phyloP scores from a whole-genome alignment of 768 basidiomycete genomes.

The Nevesoporus exiguus region DNA sequence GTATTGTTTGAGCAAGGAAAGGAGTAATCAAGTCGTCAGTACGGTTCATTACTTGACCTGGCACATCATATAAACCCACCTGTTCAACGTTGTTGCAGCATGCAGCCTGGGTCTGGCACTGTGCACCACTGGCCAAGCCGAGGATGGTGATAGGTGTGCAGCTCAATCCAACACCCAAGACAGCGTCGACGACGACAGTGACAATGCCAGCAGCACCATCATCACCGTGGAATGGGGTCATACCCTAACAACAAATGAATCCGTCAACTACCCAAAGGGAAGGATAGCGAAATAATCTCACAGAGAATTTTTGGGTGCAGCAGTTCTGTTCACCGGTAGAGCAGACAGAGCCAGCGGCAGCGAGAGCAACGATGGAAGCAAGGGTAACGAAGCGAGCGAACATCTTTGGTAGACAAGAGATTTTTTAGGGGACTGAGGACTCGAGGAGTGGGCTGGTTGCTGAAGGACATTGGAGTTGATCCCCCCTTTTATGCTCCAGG shows the following conservation, averaged over 20 bases:
- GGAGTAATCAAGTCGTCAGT: too few species aligned
- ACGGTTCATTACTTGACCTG: too few species aligned
- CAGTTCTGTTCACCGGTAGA: neutral
- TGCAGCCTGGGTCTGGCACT: neutral
- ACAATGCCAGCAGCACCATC: neutral
- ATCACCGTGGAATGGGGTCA: neutral
- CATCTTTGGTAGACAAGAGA: neutral
- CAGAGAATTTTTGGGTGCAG: neutral
- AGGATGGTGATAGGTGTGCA: neutral
- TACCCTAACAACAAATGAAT: neutral
- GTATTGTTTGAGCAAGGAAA: too few species aligned
- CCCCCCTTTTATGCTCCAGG: too few species aligned
- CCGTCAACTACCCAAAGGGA: neutral
- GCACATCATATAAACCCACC: too few species aligned
- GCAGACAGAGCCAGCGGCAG: neutral
- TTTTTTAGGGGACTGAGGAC: neutral
- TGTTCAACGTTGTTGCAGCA: neutral
- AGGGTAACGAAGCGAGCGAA: slow-evolving; percentile 4
- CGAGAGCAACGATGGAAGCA: slow-evolving; percentile 11
- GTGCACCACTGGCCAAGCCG: neutral
- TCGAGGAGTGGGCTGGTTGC: neutral
- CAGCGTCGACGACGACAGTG: neutral
- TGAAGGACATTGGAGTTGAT: too few species aligned
- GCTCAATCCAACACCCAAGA: neutral
- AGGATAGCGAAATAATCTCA: neutral